Percentiles rank a stretch among this genome's conserved stretches.
Conservation (phyloP, 2,329 filamentous ascomycete genomes). For the Trichoderma asperellum region DNA sequence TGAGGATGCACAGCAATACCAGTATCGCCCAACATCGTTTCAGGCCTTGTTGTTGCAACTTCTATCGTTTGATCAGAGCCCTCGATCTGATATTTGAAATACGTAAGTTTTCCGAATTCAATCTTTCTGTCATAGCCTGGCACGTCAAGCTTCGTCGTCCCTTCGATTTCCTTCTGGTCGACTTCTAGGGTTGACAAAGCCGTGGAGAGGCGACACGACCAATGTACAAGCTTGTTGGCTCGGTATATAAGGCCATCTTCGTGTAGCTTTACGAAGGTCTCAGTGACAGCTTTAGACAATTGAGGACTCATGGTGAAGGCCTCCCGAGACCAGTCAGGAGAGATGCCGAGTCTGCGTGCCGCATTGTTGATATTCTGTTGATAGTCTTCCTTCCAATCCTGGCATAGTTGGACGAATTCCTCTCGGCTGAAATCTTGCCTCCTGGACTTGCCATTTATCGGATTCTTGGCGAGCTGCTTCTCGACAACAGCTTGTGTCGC, state of each 20-base stretch:
- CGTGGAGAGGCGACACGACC: constrained; percentile 81
- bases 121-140: constrained; percentile 88
- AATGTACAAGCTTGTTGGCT: constrained; percentile 84
- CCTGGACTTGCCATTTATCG: constrained; percentile 63
- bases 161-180: constrained; percentile 78
- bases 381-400: constrained; percentile 89
- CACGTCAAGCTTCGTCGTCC: constrained; percentile 78
- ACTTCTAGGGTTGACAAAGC: constrained; percentile 85
- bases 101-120: constrained; percentile 80
- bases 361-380: constrained; percentile 80
- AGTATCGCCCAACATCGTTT: constrained; percentile 87
- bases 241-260: constrained; percentile 88
- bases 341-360: constrained; percentile 77
- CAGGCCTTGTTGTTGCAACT: constrained; percentile 82
- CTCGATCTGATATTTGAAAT: constrained; percentile 84
- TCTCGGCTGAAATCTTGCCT: constrained; percentile 78
- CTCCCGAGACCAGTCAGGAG: constrained; percentile 84
- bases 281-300: constrained; percentile 73
- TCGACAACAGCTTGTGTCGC: constrained; percentile 89
- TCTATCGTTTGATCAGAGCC: constrained; percentile 75
- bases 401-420: constrained; percentile 73
- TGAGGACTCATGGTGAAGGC: constrained; percentile 88
- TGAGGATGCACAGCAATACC: constrained; percentile 87
- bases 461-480: constrained; percentile 67
- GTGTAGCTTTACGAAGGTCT: constrained; percentile 81